These are phyloP conservation scores for Lentinula novae-zelandiae DNA, from an alignment of 1,284 basidiomycete genomes.

Conservation along the genomic window DNA sequence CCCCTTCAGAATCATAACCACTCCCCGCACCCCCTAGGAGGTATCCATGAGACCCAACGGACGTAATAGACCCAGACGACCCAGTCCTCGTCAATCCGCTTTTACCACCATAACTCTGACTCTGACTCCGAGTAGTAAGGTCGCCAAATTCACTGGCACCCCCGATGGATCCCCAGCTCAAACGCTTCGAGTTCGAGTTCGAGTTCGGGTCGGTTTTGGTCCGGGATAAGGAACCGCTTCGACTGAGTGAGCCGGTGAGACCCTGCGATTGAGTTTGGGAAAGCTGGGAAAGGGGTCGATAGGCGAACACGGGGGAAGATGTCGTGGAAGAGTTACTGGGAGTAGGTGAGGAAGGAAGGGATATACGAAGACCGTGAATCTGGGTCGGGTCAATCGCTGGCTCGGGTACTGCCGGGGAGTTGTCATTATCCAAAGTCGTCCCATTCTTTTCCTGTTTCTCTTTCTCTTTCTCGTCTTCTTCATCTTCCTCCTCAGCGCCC, in stretches of 20 bases:
- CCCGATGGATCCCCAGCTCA: slow-evolving; percentile 9
- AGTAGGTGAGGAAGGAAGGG: slow-evolving; percentile 29
- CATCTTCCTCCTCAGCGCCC: slow-evolving; percentile 46
- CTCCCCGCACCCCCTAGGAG: neutral
- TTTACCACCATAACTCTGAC: neutral
- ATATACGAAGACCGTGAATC: slow-evolving; percentile 61
- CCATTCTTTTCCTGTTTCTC: slow-evolving; percentile 17
- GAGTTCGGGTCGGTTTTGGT: neutral
- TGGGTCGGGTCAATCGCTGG: slow-evolving; percentile 28
- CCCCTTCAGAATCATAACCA: slow-evolving; percentile 3
- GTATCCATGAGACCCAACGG: slow-evolving; percentile 1
- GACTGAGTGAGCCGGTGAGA: neutral
- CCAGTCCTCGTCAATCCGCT: slow-evolving; percentile 11
- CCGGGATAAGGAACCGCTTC: neutral
- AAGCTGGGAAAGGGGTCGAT: neutral
- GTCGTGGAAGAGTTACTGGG: neutral
- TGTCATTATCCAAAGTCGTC: slow-evolving; percentile 6
- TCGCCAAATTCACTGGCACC: neutral
- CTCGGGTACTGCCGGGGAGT: slow-evolving; percentile 13
- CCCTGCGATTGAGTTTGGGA: neutral
- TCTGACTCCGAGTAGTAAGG: neutral
- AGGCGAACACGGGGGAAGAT: neutral
- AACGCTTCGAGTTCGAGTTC: neutral
- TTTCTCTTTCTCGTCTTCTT: slow-evolving; percentile 44
- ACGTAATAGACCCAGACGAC: slow-evolving; percentile 8